phyloP scores from a whole-genome alignment of 176 grass and related monocot genomes.

The Puccinellia tenuiflora region DNA sequence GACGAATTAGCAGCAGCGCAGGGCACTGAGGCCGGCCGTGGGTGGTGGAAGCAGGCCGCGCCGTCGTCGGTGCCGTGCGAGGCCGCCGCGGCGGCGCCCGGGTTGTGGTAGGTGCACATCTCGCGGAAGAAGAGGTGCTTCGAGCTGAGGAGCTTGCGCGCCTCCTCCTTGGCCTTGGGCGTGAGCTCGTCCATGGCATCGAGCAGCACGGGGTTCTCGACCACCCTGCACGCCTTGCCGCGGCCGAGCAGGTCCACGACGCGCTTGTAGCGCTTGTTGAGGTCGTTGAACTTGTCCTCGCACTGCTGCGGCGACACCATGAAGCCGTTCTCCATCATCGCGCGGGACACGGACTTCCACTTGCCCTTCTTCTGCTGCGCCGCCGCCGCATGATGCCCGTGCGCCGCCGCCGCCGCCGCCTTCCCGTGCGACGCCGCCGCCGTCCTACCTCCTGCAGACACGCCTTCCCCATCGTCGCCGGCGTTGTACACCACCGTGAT shows the following conservation, averaged over 20 bases:
- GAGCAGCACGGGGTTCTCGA: constrained; percentile 70
- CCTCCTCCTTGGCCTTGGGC: constrained; percentile 75
- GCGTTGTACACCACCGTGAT: constrained; percentile 72
- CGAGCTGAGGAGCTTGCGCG: constrained; percentile 85
- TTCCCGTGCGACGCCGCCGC: constrained; percentile 3
- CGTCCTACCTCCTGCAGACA: not conserved
- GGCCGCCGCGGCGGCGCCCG: not conserved
- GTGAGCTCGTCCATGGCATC: constrained; percentile 64
- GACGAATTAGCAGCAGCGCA: constrained; percentile 11
- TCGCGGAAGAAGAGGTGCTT: constrained; percentile 97
- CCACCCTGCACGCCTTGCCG: constrained; percentile 72
- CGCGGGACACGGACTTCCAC: constrained; percentile 85
- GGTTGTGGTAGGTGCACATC: constrained; percentile 96
- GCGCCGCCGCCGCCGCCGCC: not conserved
- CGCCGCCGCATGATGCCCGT: constrained; percentile 22
- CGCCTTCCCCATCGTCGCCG: constrained; percentile 62
- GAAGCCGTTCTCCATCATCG: constrained; percentile 74
- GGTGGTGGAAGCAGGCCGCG: constrained; percentile 47
- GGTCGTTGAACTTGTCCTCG: constrained; percentile 99
- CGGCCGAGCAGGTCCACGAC: constrained; percentile 83
- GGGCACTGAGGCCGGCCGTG: not conserved
- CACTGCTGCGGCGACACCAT: constrained; percentile 94
- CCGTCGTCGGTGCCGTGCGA: not conserved
- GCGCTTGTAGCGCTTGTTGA: constrained; percentile 96
- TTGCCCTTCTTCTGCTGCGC: constrained; percentile 83